A percentile compares a stretch with the other conserved stretches of the same genome.
These are phyloP conservation scores for Halophytophthora polymorphica DNA, from an alignment of 352 stramenopile genomes.

Conservation along the genomic window DNA sequence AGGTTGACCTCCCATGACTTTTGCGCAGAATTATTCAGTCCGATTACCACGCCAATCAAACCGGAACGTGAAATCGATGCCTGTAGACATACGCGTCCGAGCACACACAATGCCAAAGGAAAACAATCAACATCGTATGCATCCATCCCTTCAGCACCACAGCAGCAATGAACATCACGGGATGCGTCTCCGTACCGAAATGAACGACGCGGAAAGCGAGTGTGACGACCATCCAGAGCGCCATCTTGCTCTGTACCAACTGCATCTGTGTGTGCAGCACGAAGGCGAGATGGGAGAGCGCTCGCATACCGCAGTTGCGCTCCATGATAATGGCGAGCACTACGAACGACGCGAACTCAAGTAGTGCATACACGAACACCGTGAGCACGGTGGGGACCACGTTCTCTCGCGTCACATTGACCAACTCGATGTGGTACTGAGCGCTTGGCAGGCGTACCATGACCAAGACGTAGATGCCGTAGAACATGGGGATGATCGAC, in stretches of 20 bases:
- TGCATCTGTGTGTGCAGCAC: conserved; percentile 29
- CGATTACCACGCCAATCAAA: no score
- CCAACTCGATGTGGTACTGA: conserved; percentile 28
- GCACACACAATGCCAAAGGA: no score
- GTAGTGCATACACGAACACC: conserved; percentile 17
- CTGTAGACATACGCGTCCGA: no score
- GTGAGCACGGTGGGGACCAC: conserved; percentile 7
- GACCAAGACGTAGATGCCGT: conserved; percentile 15
- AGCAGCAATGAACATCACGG: no score
- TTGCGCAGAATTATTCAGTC: no score
- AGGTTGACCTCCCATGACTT: no score
- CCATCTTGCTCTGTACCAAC: conserved; percentile 20
- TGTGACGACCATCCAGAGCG: conserved; percentile 19
- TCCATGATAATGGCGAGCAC: conserved; percentile 19
- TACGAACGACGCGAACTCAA: conserved; percentile 23
- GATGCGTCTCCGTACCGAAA: conserved; percentile 7
- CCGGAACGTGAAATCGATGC: no score
- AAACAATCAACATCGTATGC: no score
- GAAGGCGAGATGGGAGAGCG: conserved; percentile 29
- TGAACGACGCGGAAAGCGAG: conserved; percentile 13
- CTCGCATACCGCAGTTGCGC: conserved; percentile 15
- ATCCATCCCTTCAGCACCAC: no score
- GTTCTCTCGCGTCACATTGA: conserved; percentile 1
- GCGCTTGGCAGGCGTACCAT: conserved; percentile 22
- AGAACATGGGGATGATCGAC: conserved; percentile 31